Base-by-base conservation (phyloP, 2,329 filamentous ascomycete species). In the Gliomastix tumulicola region DNA sequence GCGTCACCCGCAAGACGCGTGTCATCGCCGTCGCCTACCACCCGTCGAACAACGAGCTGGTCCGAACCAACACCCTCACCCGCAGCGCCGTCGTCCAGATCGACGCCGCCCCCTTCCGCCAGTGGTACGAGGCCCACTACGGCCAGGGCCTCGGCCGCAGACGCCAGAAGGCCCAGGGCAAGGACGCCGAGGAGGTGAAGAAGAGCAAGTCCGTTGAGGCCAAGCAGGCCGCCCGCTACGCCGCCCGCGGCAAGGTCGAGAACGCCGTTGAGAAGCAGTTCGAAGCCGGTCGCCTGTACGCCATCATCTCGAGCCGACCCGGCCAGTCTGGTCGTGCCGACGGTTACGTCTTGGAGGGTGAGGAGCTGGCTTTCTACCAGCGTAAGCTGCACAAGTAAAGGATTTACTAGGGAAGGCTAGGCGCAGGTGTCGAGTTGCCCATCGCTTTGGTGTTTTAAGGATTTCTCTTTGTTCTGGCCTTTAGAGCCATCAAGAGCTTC, bases 71-170 rank as follows among this genome's bases (percentile, higher is more conserved):
- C 84, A 97, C 92, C 76, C 81, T 98, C 68, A 98, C 92, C 79
- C 94, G 89, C 76, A 88, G 88, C 64, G 92, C 92, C 74, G 87
- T 98, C 62, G 87, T 98, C 68, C 92, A 98, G 79, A 76, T 98
- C 72, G 92, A 98, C 71, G 92, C 94, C 59, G 88, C 92, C 49
- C 92, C 92, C 55, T 98, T 98, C 87, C 81, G 92, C 68, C 90
- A 97, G 76, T 98, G 92, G 92, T 98, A 94, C 75, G 92, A 98
- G 82, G 88, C 92, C 55, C 92, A 98, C 84, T 98, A 98, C 80
- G 92, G 92, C 65, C 79, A 87, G 70, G 57, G 76, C 57, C 65
- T 98, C 49, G 92, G 92, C 67, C 86, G 89, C 59, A 84, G 84
- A 72, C 87, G 89, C 73, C 88, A 95, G 77, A 77, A 82, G 68